Base-by-base conservation (phyloP, 176 grass and related monocot genomes). In the Oropetium thomaeum region DNA sequence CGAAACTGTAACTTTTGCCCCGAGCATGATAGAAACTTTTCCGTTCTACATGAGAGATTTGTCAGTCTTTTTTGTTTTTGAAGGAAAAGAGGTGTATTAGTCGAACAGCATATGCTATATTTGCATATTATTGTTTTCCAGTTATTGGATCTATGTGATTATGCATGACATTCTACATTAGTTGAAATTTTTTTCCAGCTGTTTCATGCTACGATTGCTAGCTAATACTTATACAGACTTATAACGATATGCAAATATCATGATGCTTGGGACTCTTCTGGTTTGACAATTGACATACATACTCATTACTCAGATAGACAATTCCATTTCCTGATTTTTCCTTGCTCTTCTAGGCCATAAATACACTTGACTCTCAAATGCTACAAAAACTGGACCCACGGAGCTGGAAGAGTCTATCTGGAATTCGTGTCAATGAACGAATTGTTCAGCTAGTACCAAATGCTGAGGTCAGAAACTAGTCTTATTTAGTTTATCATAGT, bases 391-490 rank as follows among this genome's bases (percentile, higher is more conserved):
- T 87, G 62, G 90, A 93, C 77, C n/a, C 70, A 28, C 42, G 83
- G 41, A 89, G 90, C 58, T 82, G 83, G 86, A 89, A 80, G 62
- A 93, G 87, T 70, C 43, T 93, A 28, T 93, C 90, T 79, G 90
- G 90, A 70, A 81, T 93, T 77, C 80, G 72, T 65, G 90, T 82
- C 62, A 93, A 93, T 71, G 74, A 77, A 59, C 54, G 80, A 71
- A 93, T 93, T 63, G 83, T 87, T 73, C 83, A 89, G 70, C 48
- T 89, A 75, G 90, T 93, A 40, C 90, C 83, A 45, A 70, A 93
- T 70, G 37, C 82, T 17, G 79, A 93, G 90, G 87, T 93, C 11
- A 13, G 43, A 27, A 19, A 39, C 8, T 49, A 29, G 10, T 80
- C n/a, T 67, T 49, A 44, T 57, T 76, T 41, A 81, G 53, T 72